These are phyloP conservation scores for Trichosporon sp. DNA, from an alignment of 1,284 basidiomycete genomes.

Conservation along the genomic window DNA sequence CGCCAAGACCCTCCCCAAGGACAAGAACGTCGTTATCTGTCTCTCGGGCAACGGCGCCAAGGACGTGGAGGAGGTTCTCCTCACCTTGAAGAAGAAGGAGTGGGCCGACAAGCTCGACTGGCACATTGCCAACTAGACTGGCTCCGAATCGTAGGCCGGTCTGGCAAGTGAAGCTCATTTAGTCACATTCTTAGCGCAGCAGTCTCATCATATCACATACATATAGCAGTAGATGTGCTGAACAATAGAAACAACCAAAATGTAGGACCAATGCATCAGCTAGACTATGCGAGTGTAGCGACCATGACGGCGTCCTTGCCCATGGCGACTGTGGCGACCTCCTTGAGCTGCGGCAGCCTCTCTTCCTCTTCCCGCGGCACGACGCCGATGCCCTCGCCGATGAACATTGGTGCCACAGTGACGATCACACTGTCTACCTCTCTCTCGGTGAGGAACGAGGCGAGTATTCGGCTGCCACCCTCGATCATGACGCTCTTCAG, in stretches of 20 bases:
- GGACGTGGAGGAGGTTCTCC: slow-evolving; percentile 44
- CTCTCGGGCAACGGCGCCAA: slow-evolving; percentile 45
- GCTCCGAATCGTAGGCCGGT: neutral
- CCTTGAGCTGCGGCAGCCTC: slow-evolving; percentile 30
- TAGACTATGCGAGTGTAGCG: neutral
- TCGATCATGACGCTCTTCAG: slow-evolving; percentile 86
- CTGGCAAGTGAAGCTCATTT: neutral
- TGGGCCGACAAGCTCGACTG: slow-evolving; percentile 87
- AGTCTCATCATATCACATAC: neutral
- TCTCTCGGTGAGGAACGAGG: slow-evolving; percentile 59
- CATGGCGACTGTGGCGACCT: slow-evolving; percentile 40
- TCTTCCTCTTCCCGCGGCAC: slow-evolving; percentile 32
- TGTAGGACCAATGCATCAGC: neutral
- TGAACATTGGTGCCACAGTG: slow-evolving; percentile 73
- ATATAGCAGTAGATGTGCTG: neutral
- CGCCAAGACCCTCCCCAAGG: slow-evolving; percentile 78
- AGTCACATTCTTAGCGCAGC: neutral
- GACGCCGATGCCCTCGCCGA: slow-evolving; percentile 65
- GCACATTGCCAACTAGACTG: slow-evolving; percentile 54
- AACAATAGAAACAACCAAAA: neutral
- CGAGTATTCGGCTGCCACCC: slow-evolving; percentile 80
- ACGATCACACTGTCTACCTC: slow-evolving; percentile 66
- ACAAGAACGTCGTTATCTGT: slow-evolving; percentile 75
- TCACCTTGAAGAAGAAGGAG: slow-evolving; percentile 52
- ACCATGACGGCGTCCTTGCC: slow-evolving; percentile 48